These are phyloP conservation scores for Ophiostoma quercus DNA, from an alignment of 2,329 filamentous ascomycete species.

Conservation along the genomic window DNA sequence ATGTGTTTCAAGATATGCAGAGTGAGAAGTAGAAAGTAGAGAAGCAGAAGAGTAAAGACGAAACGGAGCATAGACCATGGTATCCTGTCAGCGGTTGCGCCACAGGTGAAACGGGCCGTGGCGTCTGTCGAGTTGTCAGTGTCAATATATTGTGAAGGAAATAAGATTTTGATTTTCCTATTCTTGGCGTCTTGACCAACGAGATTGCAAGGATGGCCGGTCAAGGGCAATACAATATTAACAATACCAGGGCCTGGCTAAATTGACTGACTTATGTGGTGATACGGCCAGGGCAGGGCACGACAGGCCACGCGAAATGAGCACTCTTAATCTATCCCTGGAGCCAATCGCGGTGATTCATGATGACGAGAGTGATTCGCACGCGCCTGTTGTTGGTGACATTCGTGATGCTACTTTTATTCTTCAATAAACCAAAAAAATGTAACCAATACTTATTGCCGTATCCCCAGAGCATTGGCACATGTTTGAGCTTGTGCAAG, in stretches of 20 bases:
- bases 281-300: neutral
- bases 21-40: too few relatives aligned
- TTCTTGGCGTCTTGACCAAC: neutral
- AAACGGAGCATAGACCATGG: neutral
- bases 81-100: neutral
- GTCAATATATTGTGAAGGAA: too few relatives aligned
- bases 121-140: too few relatives aligned
- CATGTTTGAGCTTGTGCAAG: slow-evolving; percentile 2
- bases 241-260: too few relatives aligned
- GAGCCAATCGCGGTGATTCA: slow-evolving; percentile 17
- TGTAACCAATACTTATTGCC: neutral
- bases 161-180: neutral
- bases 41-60: neutral
- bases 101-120: neutral
- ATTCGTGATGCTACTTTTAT: neutral
- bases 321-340: slow-evolving; percentile 1
- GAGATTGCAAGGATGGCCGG: slow-evolving; percentile 20
- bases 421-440: neutral
- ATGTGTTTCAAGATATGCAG: neutral
- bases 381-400: neutral
- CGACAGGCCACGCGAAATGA: slow-evolving; percentile 20
- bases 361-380: neutral
- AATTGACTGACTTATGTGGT: neutral
- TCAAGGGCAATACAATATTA: neutral
- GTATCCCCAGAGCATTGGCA: neutral